Base-by-base conservation (phyloP, 2,329 filamentous ascomycete species). In the Chaetomiaceae sp. region DNA sequence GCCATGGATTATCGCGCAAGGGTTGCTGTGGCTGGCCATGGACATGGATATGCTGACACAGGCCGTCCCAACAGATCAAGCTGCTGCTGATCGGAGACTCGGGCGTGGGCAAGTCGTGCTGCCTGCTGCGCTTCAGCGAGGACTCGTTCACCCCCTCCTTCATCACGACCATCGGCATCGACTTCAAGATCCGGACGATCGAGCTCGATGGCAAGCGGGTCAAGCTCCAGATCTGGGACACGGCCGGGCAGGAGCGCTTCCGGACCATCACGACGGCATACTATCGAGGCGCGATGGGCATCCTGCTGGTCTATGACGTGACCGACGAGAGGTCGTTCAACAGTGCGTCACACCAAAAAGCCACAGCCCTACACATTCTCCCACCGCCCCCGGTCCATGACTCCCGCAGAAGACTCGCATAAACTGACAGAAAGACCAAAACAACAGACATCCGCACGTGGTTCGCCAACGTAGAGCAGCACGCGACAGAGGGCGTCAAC, bases 201-300 rank as follows among this genome's bases (percentile, higher is more conserved):
- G 93, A 99, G 75, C 79, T 99, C 62, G 93, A 99, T 73, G 92
- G 92, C 69, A 99, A 99, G 82, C 83, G 92, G 57, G 93, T 99
- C 65, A 99, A 99, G 80, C 76, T 99, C 68, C 93, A 99, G 77
- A 99, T 99, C 73, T 99, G 93, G 93, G 93, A 99, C 68, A 99
- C 93, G 21, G 93, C 93, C 48, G 93, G 93, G 49, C 93, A 99
- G 73, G 93, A 99, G 75, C 87, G 93, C 56, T 99, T 99, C 81
- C 83, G 93, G 61, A 99, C 93, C 58, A 99, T 99, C 74, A 99
- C 93, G 47, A 97, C 93, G 42, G 92, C 93, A 61, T 99, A 99
- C 76, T 99, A 99, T 73, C 82, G 93, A 66, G 93, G 93, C 65
- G 93, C 93, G 60, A 97, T 97, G 92, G 93, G 93, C 55, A 97